Conservation (phyloP, 1,139 yeast species). For the Zygoascus sp. region DNA sequence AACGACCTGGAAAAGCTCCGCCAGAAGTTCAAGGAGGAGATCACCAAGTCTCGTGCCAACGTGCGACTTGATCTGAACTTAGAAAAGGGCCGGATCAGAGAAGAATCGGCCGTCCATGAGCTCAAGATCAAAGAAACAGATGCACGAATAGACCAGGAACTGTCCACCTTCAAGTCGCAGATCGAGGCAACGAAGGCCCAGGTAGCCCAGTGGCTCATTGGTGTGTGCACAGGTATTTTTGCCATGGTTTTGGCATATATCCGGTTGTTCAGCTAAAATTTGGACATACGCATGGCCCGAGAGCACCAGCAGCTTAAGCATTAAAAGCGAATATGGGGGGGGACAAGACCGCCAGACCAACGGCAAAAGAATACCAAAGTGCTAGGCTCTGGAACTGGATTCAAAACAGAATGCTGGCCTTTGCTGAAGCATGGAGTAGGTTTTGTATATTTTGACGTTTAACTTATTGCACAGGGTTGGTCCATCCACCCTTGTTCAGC, state of each 20-base stretch:
- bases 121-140: slow-evolving; percentile 91
- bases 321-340: too few relatives aligned
- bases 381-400: too few relatives aligned
- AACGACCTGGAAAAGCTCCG: slow-evolving; percentile 84
- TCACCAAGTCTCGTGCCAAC: slow-evolving; percentile 84
- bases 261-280: slow-evolving; percentile 60
- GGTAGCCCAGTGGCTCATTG: slow-evolving; percentile 96
- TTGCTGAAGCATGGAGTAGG: too few relatives aligned
- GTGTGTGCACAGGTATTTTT: slow-evolving; percentile 97
- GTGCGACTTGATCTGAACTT: slow-evolving; percentile 85
- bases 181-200: slow-evolving; percentile 93
- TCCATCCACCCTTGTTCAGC: too few relatives aligned
- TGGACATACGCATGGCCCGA: background rate
- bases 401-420: too few relatives aligned
- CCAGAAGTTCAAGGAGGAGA: slow-evolving; percentile 82
- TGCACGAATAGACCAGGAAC: slow-evolving; percentile 91
- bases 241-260: slow-evolving; percentile 89
- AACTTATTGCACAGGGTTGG: too few relatives aligned
- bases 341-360: too few relatives aligned
- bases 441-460: too few relatives aligned
- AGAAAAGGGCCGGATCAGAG: slow-evolving; percentile 93
- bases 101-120: slow-evolving; percentile 88
- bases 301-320: too few relatives aligned
- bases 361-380: too few relatives aligned
- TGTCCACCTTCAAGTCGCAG: slow-evolving; percentile 90